Evolutionary conservation across 2,329 filamentous ascomycete species (phyloP).

Genomic region (Pseudopithomyces chartarum): DNA sequence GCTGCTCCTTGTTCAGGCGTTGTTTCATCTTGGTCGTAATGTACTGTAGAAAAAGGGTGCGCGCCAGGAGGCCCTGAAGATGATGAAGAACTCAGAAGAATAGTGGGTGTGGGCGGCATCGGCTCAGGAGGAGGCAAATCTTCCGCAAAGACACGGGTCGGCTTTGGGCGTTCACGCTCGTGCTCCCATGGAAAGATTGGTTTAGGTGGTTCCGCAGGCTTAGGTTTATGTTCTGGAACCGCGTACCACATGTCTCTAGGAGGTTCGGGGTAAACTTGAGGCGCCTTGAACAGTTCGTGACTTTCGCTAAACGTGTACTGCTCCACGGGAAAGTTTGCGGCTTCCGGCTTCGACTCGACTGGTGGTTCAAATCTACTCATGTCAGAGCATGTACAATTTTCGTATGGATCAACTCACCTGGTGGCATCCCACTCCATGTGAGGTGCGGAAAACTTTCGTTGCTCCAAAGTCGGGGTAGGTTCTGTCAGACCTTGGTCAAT

Average conservation of each 20-base stretch:
- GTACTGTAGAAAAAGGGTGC: conserved; percentile 36
- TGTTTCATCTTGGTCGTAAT: conserved; percentile 28
- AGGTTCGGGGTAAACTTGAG: conserved; percentile 77
- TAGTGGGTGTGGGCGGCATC: conserved; percentile 43
- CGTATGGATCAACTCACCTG: conserved; percentile 49
- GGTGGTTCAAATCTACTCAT: conserved; percentile 54
- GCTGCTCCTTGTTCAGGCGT: conserved; percentile 14
- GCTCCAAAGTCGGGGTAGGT: conserved; percentile 52
- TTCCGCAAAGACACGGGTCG: conserved; percentile 69
- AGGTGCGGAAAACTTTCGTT: conserved; percentile 62
- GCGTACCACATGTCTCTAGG: conserved; percentile 89
- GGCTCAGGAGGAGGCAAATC: conserved; percentile 49
- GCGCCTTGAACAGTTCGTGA: conserved; percentile 74
- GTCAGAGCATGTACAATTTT: conserved; percentile 11
- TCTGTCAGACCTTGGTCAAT: conserved; percentile 49
- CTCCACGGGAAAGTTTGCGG: conserved; percentile 76
- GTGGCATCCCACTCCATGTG: conserved; percentile 67
- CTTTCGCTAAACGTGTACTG: conserved; percentile 86
- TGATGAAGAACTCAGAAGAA: conserved; percentile 37
- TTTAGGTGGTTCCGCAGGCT: conserved; percentile 64
- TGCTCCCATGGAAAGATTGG: conserved; percentile 92
- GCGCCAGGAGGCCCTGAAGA: conserved; percentile 19
- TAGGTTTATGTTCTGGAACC: conserved; percentile 65
- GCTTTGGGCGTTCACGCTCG: conserved; percentile 64
- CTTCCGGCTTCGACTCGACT: conserved; percentile 77